phyloP scores from a whole-genome alignment of 768 basidiomycete species.

The Kondoa subrosea region DNA sequence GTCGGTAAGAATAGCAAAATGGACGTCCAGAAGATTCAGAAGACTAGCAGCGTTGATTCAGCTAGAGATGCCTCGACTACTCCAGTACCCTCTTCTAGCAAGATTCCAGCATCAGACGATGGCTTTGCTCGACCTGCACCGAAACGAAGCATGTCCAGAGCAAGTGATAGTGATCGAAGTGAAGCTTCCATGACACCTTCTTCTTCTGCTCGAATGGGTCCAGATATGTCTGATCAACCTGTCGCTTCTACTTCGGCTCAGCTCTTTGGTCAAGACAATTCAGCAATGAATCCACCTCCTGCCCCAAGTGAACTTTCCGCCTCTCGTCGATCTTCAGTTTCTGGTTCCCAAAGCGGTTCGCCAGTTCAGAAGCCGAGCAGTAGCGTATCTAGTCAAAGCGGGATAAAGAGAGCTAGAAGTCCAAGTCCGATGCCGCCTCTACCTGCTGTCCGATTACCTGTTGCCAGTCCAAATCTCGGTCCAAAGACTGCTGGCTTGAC shows the following conservation, averaged over 20 bases:
- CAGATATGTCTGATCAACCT: background rate
- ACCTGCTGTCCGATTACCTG: constrained; percentile 16
- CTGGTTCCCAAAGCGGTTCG: constrained; percentile 61
- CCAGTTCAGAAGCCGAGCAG: background rate
- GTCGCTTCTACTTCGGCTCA: background rate
- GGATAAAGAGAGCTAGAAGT: background rate
- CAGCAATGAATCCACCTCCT: background rate
- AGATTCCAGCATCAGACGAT: constrained; percentile 37
- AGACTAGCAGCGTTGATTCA: constrained; percentile 44
- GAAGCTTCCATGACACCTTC: constrained; percentile 3
- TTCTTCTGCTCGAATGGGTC: background rate
- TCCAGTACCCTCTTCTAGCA: background rate
- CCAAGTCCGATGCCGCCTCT: constrained; percentile 1
- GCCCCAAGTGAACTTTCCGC: background rate
- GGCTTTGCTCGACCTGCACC: constrained; percentile 33
- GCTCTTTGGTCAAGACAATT: background rate
- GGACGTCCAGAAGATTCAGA: constrained; percentile 40
- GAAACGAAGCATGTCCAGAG: constrained; percentile 53
- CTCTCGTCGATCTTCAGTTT: constrained; percentile 40
- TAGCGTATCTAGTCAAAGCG: no score
- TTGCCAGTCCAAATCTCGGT: constrained; percentile 42
- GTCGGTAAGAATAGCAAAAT: constrained; percentile 74
- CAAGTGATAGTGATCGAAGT: constrained; percentile 41
- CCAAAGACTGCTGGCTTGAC: background rate
- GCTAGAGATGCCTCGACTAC: background rate